Conservation (phyloP, 2,329 filamentous ascomycete species). For the Aspergillus aculeatinus region DNA sequence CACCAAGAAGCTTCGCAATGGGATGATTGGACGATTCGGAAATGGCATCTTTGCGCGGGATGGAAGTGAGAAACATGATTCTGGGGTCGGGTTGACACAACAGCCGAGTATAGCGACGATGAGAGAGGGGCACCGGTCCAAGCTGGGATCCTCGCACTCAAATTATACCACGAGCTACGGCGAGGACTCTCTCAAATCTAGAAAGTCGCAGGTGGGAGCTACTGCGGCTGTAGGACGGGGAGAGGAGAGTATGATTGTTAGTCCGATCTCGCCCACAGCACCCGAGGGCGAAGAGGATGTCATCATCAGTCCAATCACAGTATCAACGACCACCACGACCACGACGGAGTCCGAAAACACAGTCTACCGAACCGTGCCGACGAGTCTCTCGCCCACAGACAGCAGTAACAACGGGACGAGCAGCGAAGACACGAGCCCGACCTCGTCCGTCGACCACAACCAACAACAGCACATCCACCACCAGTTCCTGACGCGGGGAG, state of each 20-base stretch:
- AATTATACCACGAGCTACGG: not conserved
- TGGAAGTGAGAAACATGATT: conserved; percentile 22
- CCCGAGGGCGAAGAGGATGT: not conserved
- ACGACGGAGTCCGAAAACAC: not conserved
- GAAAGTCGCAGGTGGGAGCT: not conserved
- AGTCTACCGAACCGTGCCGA: not conserved
- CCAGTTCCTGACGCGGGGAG: not conserved
- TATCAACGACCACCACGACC: not conserved
- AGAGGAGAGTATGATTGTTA: not conserved
- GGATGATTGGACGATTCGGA: not conserved
- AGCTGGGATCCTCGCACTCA: not conserved
- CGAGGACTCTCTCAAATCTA: not conserved
- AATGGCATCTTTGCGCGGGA: not conserved
- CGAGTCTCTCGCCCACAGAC: not conserved
- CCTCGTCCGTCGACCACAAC: not conserved
- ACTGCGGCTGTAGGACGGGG: not conserved
- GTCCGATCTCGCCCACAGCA: not conserved
- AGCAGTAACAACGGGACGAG: not conserved
- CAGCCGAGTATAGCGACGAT: conserved; percentile 20
- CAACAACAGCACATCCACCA: too few relatives aligned
- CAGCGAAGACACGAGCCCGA: not conserved
- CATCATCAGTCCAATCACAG: not conserved
- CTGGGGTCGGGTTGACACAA: conserved; percentile 22
- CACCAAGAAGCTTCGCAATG: not conserved
- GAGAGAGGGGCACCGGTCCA: not conserved